Evolutionary conservation across 1,284 basidiomycete species (phyloP).

Genomic region (Puccinia coronata): DNA sequence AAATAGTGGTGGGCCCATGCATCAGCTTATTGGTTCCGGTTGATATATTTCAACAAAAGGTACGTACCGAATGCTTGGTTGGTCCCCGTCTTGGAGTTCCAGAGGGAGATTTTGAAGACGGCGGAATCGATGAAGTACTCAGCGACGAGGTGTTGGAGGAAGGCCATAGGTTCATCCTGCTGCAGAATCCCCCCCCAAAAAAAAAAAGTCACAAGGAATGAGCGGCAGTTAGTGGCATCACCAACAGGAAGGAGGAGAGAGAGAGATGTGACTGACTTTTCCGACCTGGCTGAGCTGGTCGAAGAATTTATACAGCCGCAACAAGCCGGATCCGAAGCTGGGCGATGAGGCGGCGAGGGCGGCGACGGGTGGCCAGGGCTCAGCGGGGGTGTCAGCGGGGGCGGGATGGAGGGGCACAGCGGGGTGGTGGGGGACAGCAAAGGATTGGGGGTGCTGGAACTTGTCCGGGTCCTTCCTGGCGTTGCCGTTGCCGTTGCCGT

Average conservation of each 20-base stretch:
- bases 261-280: conserved; percentile 20
- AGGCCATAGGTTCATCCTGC: conserved; percentile 32
- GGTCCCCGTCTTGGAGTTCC: conserved; percentile 37
- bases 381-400: not conserved
- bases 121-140: conserved; percentile 44
- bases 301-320: conserved; percentile 45
- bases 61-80: conserved; percentile 41
- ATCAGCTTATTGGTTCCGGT: no score
- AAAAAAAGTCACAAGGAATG: no score
- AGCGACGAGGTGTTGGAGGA: conserved; percentile 23
- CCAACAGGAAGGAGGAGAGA: no score
- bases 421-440: not conserved
- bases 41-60: not conserved
- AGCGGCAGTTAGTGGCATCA: not conserved
- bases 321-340: conserved; percentile 18
- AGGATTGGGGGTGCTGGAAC: not conserved
- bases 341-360: not conserved
- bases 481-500: not conserved
- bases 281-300: conserved; percentile 28
- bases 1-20: no score
- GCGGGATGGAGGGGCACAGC: not conserved
- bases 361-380: no score
- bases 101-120: conserved; percentile 42
- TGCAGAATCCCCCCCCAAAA: no score
- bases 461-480: not conserved